A percentile compares a stretch with the other conserved stretches of the same genome.
Evolutionary conservation across 129 eudicot species (phyloP).

Genomic region (Gnaphalium uliginosum): DNA sequence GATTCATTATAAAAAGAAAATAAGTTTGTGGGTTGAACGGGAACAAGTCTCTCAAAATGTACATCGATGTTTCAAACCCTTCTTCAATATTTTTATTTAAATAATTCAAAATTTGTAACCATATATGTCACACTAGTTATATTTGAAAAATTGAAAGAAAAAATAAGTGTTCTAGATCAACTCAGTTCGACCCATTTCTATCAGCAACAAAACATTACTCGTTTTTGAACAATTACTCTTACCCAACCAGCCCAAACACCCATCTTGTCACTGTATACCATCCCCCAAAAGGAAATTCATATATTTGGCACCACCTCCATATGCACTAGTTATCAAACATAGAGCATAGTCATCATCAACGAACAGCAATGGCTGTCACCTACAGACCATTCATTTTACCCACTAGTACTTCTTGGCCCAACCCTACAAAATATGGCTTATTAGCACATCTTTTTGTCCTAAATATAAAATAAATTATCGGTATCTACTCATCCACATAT

Average conservation of each 20-base stretch:
- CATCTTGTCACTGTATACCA: no score
- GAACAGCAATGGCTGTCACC: not conserved
- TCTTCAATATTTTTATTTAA: not conserved
- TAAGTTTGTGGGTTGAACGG: not conserved
- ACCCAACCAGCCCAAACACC: no score
- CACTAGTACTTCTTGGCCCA: slow-evolving; percentile 13
- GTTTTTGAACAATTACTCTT: no score
- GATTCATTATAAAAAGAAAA: no score
- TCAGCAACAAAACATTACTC: not conserved
- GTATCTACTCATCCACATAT: not conserved
- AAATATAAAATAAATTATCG: not conserved
- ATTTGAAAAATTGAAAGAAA: no score
- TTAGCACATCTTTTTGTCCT: slow-evolving; percentile 26
- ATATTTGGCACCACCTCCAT: no score
- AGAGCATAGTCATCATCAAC: no score
- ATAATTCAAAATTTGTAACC: not conserved
- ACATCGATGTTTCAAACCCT: not conserved
- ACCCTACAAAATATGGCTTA: slow-evolving; percentile 18
- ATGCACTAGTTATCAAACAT: no score
- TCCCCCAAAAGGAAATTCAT: not conserved
- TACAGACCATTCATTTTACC: slow-evolving; percentile 13
- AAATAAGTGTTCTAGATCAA: not conserved
- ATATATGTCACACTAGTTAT: not conserved
- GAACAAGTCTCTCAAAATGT: not conserved
- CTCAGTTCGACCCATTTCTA: not conserved